Percentiles rank a stretch among this genome's conserved stretches.
These are phyloP conservation scores for Russula lepida DNA, from an alignment of 768 basidiomycete genomes.

Conservation along the genomic window DNA sequence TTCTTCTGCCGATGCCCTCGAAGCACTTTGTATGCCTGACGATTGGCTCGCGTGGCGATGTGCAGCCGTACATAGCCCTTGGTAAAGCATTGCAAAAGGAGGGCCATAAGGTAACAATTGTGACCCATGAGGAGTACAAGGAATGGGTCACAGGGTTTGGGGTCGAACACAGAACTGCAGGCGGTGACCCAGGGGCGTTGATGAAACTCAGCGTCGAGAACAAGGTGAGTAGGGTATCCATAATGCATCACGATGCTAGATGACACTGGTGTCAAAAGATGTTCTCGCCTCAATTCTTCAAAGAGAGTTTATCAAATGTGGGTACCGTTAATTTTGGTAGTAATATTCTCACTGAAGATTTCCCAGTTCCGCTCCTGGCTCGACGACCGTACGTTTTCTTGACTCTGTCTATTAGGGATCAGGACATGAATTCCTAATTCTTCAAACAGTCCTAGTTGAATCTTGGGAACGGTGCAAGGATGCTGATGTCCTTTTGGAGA, in stretches of 20 bases:
- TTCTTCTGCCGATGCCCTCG: constrained; percentile 28
- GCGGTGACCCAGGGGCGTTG: constrained; percentile 59
- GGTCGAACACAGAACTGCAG: constrained; percentile 50
- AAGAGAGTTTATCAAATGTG: constrained; percentile 47
- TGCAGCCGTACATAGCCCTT: constrained; percentile 44
- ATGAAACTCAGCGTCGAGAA: constrained; percentile 54
- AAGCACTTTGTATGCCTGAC: constrained; percentile 56
- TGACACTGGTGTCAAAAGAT: constrained; percentile 37
- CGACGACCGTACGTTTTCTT: constrained; percentile 42
- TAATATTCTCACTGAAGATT: not conserved
- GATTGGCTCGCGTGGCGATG: constrained; percentile 52
- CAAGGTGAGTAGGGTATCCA: constrained; percentile 26
- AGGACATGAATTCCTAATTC: not conserved
- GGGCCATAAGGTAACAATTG: constrained; percentile 40
- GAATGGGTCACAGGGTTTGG: constrained; percentile 54
- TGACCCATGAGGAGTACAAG: constrained; percentile 43
- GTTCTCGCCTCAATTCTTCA: constrained; percentile 69
- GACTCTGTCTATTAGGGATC: not conserved
- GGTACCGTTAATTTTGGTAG: constrained; percentile 18
- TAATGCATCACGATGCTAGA: not conserved
- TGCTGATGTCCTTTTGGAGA: constrained; percentile 59
- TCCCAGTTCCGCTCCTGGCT: constrained; percentile 57
- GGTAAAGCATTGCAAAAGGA: constrained; percentile 33
- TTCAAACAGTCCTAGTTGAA: constrained; percentile 44
- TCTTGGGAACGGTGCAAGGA: constrained; percentile 56